Evolutionary conservation across 2,329 filamentous ascomycete genomes (phyloP).

Genomic region (Diplodia intermedia): DNA sequence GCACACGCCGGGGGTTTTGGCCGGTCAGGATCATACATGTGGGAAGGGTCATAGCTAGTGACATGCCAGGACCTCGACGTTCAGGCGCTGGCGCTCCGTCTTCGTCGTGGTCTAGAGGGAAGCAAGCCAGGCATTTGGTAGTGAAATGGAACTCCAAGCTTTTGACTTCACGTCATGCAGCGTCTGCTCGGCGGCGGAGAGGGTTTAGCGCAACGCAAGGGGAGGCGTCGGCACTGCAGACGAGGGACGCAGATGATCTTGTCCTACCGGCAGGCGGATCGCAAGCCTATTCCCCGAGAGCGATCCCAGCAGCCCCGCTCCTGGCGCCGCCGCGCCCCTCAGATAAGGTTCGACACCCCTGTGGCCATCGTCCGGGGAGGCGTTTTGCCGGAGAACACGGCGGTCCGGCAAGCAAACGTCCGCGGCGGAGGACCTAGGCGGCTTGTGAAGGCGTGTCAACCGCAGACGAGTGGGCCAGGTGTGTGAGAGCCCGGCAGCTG

Average conservation of each 20-base stretch:
- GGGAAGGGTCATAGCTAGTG: constrained; percentile 7
- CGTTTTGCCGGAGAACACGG: neutral
- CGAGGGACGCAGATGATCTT: constrained; percentile 18
- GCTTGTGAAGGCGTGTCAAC: neutral
- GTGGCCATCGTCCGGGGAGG: neutral
- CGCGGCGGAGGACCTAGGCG: neutral
- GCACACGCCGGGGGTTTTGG: constrained; percentile 4
- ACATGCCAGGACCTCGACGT: constrained; percentile 23
- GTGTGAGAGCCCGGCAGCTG: constrained; percentile 13
- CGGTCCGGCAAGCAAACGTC: neutral
- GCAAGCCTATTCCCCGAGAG: constrained; percentile 27
- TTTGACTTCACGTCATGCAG: constrained; percentile 28
- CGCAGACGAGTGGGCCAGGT: neutral
- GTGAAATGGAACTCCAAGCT: constrained; percentile 24
- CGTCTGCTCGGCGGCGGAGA: constrained; percentile 10
- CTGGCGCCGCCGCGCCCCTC: constrained; percentile 10
- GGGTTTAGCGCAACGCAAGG: constrained; percentile 28
- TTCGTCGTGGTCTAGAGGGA: constrained; percentile 14
- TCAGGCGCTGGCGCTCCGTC: constrained; percentile 26
- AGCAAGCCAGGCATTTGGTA: constrained; percentile 11
- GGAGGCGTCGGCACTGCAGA: constrained; percentile 27
- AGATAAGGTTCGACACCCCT: constrained; percentile 26
- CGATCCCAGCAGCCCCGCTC: constrained; percentile 25
- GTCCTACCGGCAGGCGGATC: constrained; percentile 26
- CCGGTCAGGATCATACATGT: neutral